Evolutionary conservation across 768 basidiomycete species (phyloP).

Genomic region (Gloeostereum incarnatum): DNA sequence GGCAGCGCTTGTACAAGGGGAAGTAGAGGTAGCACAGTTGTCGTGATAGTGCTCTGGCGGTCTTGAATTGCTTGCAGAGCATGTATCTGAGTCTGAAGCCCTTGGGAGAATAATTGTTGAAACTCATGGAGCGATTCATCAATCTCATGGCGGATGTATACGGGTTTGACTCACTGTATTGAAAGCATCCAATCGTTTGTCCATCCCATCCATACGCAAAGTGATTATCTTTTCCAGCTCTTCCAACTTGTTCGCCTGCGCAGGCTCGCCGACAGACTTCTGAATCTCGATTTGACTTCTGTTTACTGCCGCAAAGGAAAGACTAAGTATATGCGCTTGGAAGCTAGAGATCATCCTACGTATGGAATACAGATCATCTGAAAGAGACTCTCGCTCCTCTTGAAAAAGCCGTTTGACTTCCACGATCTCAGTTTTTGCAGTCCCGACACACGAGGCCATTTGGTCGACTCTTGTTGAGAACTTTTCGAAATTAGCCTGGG

Average conservation of each 20-base stretch:
- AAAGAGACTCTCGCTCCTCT: slow-evolving; percentile 45
- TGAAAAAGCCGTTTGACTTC: slow-evolving; percentile 49
- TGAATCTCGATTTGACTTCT: slow-evolving; percentile 55
- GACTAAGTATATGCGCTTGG: slow-evolving; percentile 2
- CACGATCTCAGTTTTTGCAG: slow-evolving; percentile 42
- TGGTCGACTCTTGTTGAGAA: slow-evolving; percentile 49
- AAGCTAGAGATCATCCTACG: slow-evolving; percentile 26
- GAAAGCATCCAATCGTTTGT: slow-evolving; percentile 48
- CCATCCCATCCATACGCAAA: slow-evolving; percentile 32
- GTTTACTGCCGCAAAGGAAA: slow-evolving; percentile 56
- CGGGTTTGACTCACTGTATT: slow-evolving; percentile 29
- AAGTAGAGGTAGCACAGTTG: slow-evolving; percentile 47
- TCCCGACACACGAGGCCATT: slow-evolving; percentile 40
- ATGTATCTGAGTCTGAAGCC: slow-evolving; percentile 45
- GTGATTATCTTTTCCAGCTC: slow-evolving; percentile 30
- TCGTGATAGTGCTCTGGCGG: slow-evolving; percentile 48
- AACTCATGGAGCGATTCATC: slow-evolving; percentile 9
- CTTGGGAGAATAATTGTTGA: slow-evolving; percentile 18
- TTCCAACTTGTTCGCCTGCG: slow-evolving; percentile 34
- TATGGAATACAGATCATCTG: slow-evolving; percentile 45
- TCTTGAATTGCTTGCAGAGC: slow-evolving; percentile 52
- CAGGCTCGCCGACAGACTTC: slow-evolving; percentile 45
- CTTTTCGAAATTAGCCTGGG: slow-evolving; percentile 59
- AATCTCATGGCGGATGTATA: neutral
- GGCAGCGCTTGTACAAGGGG: slow-evolving; percentile 54